phyloP scores from a whole-genome alignment of 306 rosid genomes.

The Acacia crassicarpa region DNA sequence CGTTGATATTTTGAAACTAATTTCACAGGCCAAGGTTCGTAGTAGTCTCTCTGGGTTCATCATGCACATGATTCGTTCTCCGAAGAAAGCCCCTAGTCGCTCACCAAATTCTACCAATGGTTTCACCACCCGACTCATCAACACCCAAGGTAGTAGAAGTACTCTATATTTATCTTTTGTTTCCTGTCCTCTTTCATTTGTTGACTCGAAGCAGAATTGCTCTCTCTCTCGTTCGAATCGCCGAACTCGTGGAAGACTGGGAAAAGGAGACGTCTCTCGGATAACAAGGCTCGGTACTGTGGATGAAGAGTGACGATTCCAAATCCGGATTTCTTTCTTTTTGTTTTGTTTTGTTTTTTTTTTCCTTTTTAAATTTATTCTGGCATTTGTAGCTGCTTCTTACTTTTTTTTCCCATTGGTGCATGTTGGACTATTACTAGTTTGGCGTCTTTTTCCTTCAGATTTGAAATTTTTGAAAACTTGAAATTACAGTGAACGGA shows the following conservation, averaged over 20 bases:
- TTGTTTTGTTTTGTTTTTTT: too few relatives aligned
- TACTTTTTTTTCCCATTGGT: neutral
- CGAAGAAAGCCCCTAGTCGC: neutral
- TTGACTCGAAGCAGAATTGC: neutral
- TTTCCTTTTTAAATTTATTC: too few relatives aligned
- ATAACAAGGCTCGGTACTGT: neutral
- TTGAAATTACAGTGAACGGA: neutral
- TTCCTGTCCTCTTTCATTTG: neutral
- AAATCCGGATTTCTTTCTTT: neutral
- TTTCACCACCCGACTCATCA: neutral
- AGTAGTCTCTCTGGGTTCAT: constrained; percentile 24
- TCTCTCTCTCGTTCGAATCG: neutral
- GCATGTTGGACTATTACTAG: neutral
- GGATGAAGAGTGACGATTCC: neutral
- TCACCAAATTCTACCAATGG: neutral
- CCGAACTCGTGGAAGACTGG: neutral
- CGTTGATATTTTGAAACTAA: neutral
- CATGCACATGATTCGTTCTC: constrained; percentile 7
- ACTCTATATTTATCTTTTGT: neutral
- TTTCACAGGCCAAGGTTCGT: neutral
- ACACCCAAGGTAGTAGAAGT: neutral
- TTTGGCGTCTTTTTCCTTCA: neutral
- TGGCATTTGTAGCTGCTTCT: neutral
- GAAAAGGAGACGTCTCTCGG: neutral
- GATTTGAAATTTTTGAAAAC: neutral